A percentile compares a stretch with the other conserved stretches of the same genome.
These are phyloP conservation scores for Acer campestre DNA, from an alignment of 345 rosid genomes.

Conservation along the genomic window DNA sequence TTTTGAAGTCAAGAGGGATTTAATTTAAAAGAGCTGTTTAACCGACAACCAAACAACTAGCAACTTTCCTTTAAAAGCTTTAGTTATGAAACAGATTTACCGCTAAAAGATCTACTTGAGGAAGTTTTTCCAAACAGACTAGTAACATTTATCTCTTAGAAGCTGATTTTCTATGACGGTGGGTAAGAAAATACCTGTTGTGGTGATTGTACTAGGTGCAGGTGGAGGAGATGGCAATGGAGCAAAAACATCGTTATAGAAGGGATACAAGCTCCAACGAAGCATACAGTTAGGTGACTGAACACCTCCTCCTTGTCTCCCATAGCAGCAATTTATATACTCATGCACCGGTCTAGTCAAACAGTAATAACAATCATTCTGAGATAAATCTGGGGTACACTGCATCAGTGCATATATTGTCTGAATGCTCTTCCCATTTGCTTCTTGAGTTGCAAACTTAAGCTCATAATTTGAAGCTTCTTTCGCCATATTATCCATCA, in stretches of 20 bases:
- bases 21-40: no score
- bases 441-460: conserved; percentile 27
- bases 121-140: no score
- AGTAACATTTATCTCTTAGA: no score
- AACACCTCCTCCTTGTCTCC: not conserved
- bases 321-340: not conserved
- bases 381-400: conserved; percentile 32
- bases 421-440: not conserved
- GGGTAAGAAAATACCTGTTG: no score
- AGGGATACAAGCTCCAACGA: not conserved
- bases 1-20: no score
- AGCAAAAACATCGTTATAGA: not conserved
- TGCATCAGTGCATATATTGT: conserved; percentile 27
- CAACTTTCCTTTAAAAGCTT: no score
- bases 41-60: no score
- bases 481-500: no score
- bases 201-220: no score
- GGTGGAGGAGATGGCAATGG: not conserved
- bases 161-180: no score
- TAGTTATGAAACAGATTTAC: no score
- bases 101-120: no score
- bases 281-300: not conserved
- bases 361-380: not conserved
- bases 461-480: conserved; percentile 20
- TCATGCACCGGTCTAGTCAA: not conserved